Evolutionary conservation across 805 yeast genomes (phyloP).

Genomic region (Suhomyces emberorum): DNA sequence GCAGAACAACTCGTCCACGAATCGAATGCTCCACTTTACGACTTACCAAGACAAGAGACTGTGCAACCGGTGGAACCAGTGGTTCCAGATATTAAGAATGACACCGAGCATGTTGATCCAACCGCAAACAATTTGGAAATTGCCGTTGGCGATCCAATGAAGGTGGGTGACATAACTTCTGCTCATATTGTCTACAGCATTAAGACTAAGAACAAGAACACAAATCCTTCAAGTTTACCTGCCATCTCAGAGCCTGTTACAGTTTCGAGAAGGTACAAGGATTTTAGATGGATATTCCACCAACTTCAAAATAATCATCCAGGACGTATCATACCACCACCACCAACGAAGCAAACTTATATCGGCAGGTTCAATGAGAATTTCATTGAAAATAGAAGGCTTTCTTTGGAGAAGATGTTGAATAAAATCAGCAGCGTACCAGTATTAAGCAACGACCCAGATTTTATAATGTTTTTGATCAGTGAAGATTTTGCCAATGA

Average conservation of each 20-base stretch:
- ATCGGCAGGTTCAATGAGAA: constrained; percentile 89
- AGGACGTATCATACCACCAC: constrained; percentile 83
- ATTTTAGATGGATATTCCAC: constrained; percentile 91
- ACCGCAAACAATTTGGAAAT: constrained; percentile 49
- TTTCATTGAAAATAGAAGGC: constrained; percentile 81
- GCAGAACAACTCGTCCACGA: constrained; percentile 40
- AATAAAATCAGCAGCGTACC: constrained; percentile 59
- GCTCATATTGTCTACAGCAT: constrained; percentile 88
- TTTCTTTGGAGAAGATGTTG: constrained; percentile 85
- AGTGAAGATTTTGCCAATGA: constrained; percentile 67
- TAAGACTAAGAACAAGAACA: constrained; percentile 52
- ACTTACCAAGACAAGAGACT: constrained; percentile 21
- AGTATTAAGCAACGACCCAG: constrained; percentile 63
- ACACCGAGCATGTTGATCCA: constrained; percentile 5
- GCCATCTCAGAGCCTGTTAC: constrained; percentile 7
- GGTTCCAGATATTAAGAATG: not conserved
- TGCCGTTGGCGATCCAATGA: constrained; percentile 83
- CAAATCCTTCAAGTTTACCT: constrained; percentile 11
- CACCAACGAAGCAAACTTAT: constrained; percentile 93
- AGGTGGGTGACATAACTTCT: constrained; percentile 85
- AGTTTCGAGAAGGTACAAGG: constrained; percentile 84
- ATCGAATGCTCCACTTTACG: constrained; percentile 54
- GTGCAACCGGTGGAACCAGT: not conserved
- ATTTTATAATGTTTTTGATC: constrained; percentile 73
- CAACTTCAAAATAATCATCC: constrained; percentile 85